phyloP scores from a whole-genome alignment of 2,329 filamentous ascomycete genomes.

The Beauveria varroae region DNA sequence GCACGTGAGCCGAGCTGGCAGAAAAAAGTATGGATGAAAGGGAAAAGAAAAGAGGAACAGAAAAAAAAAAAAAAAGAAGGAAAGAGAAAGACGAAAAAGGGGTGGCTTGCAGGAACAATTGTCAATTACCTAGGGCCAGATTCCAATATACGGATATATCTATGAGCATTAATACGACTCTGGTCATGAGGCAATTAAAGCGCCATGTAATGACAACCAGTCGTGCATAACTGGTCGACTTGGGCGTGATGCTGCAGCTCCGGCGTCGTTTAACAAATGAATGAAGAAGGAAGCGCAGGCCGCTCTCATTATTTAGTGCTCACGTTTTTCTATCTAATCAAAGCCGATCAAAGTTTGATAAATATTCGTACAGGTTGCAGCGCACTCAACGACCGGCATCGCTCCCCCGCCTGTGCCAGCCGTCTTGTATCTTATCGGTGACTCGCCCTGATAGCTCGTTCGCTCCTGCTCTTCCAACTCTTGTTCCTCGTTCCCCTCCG shows the following conservation, averaged over 20 bases:
- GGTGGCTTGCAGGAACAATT: neutral
- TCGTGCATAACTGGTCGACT: neutral
- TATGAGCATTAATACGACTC: neutral
- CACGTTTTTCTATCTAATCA: too few relatives aligned
- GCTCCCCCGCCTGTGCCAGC: neutral
- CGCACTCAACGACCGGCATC: neutral
- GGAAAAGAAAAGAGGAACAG: neutral
- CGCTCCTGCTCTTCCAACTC: neutral
- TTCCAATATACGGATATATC: too few relatives aligned
- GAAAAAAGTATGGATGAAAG: too few relatives aligned
- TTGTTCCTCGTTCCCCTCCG: neutral
- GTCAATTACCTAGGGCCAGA: neutral
- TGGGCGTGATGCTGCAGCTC: neutral
- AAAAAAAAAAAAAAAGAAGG: too few relatives aligned
- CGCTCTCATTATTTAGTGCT: too few relatives aligned
- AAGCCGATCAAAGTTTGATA: too few relatives aligned
- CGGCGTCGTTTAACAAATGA: neutral
- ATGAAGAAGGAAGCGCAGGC: too few relatives aligned
- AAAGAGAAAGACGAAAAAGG: neutral
- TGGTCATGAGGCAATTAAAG: neutral
- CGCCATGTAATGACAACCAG: neutral
- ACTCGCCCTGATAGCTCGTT: neutral
- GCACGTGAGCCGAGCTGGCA: too few relatives aligned
- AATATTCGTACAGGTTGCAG: too few relatives aligned
- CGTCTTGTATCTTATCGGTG: conserved; percentile 8